A percentile compares a stretch with the other conserved stretches of the same genome.
Conservation (phyloP, 2,329 filamentous ascomycete species). For the Mariannaea elegans region DNA sequence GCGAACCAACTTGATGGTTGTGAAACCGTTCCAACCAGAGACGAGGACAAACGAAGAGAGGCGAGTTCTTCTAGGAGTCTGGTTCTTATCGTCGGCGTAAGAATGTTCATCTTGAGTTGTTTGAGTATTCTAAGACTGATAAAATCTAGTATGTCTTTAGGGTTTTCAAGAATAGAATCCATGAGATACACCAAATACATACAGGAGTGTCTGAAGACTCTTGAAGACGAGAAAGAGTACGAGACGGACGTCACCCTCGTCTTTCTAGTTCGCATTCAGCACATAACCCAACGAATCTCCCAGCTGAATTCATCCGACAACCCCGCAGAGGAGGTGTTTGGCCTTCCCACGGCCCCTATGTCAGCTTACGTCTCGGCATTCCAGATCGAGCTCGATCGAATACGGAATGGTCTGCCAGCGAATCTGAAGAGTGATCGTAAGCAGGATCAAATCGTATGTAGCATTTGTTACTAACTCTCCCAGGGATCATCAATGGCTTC, state of each 20-base stretch:
- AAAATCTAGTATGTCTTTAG: conserved; percentile 49
- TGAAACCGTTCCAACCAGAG: conserved; percentile 49
- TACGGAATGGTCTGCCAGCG: conserved; percentile 47
- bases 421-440: conserved; percentile 50
- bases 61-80: conserved; percentile 61
- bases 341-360: conserved; percentile 50
- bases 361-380: conserved; percentile 58
- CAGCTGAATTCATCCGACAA: conserved; percentile 50
- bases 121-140: conserved; percentile 14
- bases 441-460: conserved; percentile 11
- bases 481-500: conserved; percentile 52
- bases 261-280: conserved; percentile 58
- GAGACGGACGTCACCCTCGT: conserved; percentile 57
- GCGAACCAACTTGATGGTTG: conserved; percentile 53
- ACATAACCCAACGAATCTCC: conserved; percentile 60
- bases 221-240: conserved; percentile 55
- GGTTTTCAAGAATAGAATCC: conserved; percentile 56
- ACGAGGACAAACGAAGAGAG: conserved; percentile 60
- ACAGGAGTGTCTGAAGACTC: conserved; percentile 57
- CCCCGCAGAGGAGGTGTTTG: conserved; percentile 44
- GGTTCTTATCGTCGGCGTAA: conserved; percentile 64
- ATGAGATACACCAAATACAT: conserved; percentile 63
- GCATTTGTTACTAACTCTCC: neutral
- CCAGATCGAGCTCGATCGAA: conserved; percentile 54
- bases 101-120: conserved; percentile 21